Evolutionary conservation across 345 rosid genomes (phyloP), one percentile per base, ranked within the genome.

Genomic region (Moringa oleifera): DNA sequence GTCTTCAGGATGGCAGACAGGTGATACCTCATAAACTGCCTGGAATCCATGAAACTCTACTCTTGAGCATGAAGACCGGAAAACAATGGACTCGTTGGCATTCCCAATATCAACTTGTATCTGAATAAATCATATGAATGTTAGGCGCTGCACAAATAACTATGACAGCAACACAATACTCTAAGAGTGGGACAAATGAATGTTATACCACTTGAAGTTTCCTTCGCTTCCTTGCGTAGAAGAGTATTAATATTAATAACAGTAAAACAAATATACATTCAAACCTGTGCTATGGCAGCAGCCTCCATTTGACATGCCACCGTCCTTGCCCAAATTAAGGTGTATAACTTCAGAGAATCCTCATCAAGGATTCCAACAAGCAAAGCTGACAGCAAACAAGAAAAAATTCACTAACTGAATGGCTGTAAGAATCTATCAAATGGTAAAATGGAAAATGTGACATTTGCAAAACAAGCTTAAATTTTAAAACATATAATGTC

Each of bases 251-350:
- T 51, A 58, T 10, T 7, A 58, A 21, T 0, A 68, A 9, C 36
- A 64, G 12, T 16, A 25, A 36, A 57, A 41, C 9, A 33, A 45
- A 60, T 55, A 51, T 47, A 52, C 22, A 25, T 57, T 47, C 77
- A 57, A 65, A 94, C 99, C 97, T 86, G 97, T 62, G 75, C 87
- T 68, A 80, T 56, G 23, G 63, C 76, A 61, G 81, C 82, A 55
- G 96, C 83, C 79, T 88, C 91, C 99, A 94, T 90, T 75, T 90
- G 99, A 73, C 96, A 94, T 61, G 97, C 96, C 76, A 94, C 18
- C 17, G 96, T 81, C 57, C 99, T 81, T 62, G 95, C 77, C 99
- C 99, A 94, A 65, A 94, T 86, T 70, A 94, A 90, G 53, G 89
- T 72, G 77, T 94, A 94, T 58, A 94, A 72, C 80, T 86, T 94